These are phyloP conservation scores for Petunia axillaris DNA, from an alignment of 257 asterid species.

Conservation along the genomic window DNA sequence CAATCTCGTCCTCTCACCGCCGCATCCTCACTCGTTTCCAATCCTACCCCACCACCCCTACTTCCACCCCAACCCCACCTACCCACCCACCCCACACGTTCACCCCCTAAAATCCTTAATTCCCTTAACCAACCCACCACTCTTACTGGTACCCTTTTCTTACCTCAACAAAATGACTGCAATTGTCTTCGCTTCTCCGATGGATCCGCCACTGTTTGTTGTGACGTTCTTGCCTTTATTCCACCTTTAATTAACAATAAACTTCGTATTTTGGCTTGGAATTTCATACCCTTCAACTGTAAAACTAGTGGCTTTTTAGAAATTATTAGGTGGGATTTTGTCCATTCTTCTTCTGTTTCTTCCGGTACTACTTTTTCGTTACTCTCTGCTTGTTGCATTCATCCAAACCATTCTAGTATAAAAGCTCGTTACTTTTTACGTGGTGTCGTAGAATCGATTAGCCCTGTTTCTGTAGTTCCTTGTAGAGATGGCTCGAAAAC, in stretches of 20 bases:
- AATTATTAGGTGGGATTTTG: constrained; percentile 68
- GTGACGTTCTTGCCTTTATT: constrained; percentile 67
- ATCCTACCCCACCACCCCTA: constrained; percentile 27
- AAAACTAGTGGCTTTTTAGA: constrained; percentile 64
- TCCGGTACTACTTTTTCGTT: constrained; percentile 45
- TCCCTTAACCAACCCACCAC: constrained; percentile 50
- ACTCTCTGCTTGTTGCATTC: constrained; percentile 33
- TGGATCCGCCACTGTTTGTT: constrained; percentile 58
- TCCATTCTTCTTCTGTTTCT: constrained; percentile 33
- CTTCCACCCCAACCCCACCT: constrained; percentile 23
- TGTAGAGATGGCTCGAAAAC: constrained; percentile 40
- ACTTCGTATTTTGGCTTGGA: constrained; percentile 65
- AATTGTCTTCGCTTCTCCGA: constrained; percentile 71
- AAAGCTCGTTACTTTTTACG: constrained; percentile 36
- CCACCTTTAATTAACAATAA: constrained; percentile 48
- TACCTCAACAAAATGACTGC: constrained; percentile 44
- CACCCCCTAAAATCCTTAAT: constrained; percentile 49
- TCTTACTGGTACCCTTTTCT: constrained; percentile 61
- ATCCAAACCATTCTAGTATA: constrained; percentile 24
- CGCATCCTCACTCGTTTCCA: constrained; percentile 45
- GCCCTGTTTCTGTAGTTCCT: constrained; percentile 68
- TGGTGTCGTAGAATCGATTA: constrained; percentile 64
- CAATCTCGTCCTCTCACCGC: constrained; percentile 59
- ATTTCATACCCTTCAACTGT: constrained; percentile 61
- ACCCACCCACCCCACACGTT: constrained; percentile 32